Evolutionary conservation across 495 filamentous ascomycete genomes (phyloP).

Genomic region (Darksidea phi): DNA sequence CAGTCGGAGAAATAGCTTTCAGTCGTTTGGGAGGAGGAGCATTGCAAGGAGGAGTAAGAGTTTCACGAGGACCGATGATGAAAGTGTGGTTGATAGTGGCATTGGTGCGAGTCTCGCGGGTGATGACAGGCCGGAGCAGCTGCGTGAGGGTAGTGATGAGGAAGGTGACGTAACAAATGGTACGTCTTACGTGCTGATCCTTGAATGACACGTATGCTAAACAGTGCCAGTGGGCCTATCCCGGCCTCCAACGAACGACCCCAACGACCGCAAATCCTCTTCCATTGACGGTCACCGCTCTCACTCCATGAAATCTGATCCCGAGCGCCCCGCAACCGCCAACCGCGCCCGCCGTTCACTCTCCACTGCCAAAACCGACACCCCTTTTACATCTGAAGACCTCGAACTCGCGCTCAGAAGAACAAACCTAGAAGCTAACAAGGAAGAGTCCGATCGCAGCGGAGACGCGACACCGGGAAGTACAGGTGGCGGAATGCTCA

Average conservation of each 20-base stretch:
- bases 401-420: constrained; percentile 39
- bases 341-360: constrained; percentile 2
- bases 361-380: constrained; percentile 27
- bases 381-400: constrained; percentile 39
- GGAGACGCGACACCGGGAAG: constrained; percentile 1
- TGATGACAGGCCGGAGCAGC: constrained; percentile 1
- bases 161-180: constrained; percentile 34
- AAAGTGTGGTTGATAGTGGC: constrained; percentile 22
- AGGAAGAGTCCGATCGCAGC: constrained; percentile 24
- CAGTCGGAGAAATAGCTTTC: constrained; percentile 38
- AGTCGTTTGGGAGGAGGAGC: constrained; percentile 36
- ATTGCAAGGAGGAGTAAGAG: constrained; percentile 8
- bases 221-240: constrained; percentile 31
- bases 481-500: background rate
- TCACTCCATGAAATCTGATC: constrained; percentile 24
- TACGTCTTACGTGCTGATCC: background rate
- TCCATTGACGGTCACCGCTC: constrained; percentile 13
- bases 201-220: constrained; percentile 4
- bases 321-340: constrained; percentile 21
- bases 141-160: constrained; percentile 27
- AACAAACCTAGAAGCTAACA: constrained; percentile 34
- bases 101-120: constrained; percentile 24
- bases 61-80: background rate
- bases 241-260: constrained; percentile 28
- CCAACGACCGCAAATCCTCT: constrained; percentile 11